phyloP scores from a whole-genome alignment of 306 rosid genomes.

The Vigna reflexopilosa region DNA sequence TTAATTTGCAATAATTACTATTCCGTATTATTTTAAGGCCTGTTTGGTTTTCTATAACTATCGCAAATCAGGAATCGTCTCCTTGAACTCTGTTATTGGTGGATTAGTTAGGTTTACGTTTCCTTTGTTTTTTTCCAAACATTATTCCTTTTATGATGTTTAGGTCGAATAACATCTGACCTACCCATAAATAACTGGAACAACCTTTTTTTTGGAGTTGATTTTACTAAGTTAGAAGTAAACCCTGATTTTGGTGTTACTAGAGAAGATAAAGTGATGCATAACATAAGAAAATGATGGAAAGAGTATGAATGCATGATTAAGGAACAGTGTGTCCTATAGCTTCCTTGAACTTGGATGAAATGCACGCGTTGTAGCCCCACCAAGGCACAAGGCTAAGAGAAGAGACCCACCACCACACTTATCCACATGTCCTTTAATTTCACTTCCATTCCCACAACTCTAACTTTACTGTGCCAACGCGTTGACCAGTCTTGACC shows the following conservation, averaged over 20 bases:
- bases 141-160: background rate
- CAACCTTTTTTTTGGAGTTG: background rate
- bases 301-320: background rate
- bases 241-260: background rate
- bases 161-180: slow-evolving; percentile 8
- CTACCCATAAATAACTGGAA: slow-evolving; percentile 19
- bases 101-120: slow-evolving; percentile 1
- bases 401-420: slow-evolving; percentile 48
- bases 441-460: background rate
- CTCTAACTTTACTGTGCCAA: background rate
- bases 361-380: slow-evolving; percentile 76
- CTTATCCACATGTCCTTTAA: slow-evolving; percentile 15
- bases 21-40: too few relatives aligned
- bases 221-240: background rate
- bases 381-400: slow-evolving; percentile 54
- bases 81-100: background rate
- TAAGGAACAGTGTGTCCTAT: slow-evolving; percentile 14
- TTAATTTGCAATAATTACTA: too few relatives aligned
- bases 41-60: background rate
- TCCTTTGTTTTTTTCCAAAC: background rate
- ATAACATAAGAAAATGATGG: background rate
- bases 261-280: background rate
- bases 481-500: background rate
- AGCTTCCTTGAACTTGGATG: slow-evolving; percentile 32
- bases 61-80: background rate